Base-by-base conservation (phyloP, 441 rosid genomes). In the Erysimum cheiri region DNA sequence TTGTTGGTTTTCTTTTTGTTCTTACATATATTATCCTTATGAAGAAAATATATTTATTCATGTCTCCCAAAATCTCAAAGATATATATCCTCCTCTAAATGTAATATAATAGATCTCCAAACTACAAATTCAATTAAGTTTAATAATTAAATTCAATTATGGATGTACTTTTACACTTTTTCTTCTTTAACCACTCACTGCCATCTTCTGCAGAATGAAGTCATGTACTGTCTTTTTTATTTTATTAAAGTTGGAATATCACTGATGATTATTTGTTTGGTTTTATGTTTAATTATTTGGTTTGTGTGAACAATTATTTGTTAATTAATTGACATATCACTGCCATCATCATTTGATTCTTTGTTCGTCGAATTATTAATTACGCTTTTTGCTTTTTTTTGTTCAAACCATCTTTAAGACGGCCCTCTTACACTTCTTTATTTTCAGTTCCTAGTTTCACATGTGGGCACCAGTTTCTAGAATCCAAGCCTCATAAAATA, bases 151-250 rank as follows among this genome's bases (percentile, higher is more conserved):
- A 17, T 2, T 6, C 14, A 15, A 44, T 0, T 24, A 54, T 62
- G 26, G 35, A 28, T 56, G 65, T 56, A 52, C 67, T 59, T 59
- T 67, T 52, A 12, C 40, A 26, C 36, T n/a, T n/a, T 64, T 72
- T 6, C 22, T 66, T 73, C 41, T 66, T 26, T 33, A 73, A 67
- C 50, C 57, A 73, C 77, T 59, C 63, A 53, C 67, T 59, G 26
- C 69, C 78, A 67, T 54, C 52, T 60, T 74, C 77, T 43, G 57
- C 39, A 73, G 57, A 59, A 49, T 28, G 19, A 36, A 56, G 46
- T 9, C 58, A 44, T 63, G 39, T 24, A 31, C 39, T 66, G 26
- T 52, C 59, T 60, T 24, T 63, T 65, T 36, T 12, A 22, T 33
- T 67, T 8, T 5, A 28, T 36, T 17, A 14, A 72, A 48, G 24